These are phyloP conservation scores for Sequoia sempervirens DNA, from an alignment of 75 land plant species.

Conservation along the genomic window DNA sequence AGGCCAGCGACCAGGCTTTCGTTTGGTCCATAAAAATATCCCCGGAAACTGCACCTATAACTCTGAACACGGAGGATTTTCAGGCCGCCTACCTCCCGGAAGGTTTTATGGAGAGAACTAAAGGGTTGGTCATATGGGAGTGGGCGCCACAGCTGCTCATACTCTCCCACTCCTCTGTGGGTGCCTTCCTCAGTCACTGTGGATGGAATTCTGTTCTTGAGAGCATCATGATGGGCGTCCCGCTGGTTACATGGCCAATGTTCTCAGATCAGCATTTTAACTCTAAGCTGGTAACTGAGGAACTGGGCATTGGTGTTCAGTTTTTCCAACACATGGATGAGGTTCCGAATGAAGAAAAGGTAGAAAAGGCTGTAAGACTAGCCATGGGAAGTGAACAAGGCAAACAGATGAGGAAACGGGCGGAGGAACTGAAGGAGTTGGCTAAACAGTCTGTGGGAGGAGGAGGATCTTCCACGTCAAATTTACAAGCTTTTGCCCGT, in stretches of 20 bases:
- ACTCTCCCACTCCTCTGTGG: slow-evolving; percentile 1
- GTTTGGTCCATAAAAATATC: not conserved
- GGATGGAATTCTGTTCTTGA: slow-evolving; percentile 10
- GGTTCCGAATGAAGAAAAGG: not conserved
- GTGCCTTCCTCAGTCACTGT: not conserved
- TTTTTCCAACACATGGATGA: not conserved
- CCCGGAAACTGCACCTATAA: not conserved
- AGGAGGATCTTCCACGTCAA: not conserved
- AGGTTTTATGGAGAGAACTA: not conserved
- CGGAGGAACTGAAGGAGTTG: not conserved
- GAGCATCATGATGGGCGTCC: not conserved
- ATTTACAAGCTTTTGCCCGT: not conserved
- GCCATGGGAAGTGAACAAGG: not conserved
- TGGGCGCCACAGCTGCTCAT: slow-evolving; percentile 14
- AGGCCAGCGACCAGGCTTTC: not conserved
- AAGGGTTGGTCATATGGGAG: slow-evolving; percentile 5
- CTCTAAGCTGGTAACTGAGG: not conserved
- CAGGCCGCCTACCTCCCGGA: not conserved
- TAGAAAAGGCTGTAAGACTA: not conserved
- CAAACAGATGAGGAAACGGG: not conserved
- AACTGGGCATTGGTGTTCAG: not conserved
- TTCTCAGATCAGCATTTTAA: not conserved
- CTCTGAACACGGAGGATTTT: not conserved
- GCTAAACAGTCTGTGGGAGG: not conserved
- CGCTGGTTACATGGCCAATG: not conserved